Evolutionary conservation across 2,329 filamentous ascomycete genomes (phyloP), one percentile per base, ranked within the genome.

Genomic region (Lojkania enalia): DNA sequence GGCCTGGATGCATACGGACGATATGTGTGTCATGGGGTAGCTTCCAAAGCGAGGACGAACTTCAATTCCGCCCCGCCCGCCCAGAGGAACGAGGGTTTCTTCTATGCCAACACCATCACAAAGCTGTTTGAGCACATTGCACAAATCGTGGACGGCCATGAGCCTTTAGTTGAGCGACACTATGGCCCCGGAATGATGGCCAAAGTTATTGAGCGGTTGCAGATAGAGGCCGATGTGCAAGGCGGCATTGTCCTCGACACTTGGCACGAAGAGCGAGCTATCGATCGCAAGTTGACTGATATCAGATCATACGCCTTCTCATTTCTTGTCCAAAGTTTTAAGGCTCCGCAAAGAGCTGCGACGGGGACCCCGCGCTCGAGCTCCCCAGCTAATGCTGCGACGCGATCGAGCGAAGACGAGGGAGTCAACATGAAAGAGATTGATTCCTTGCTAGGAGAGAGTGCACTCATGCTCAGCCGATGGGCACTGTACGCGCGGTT

Each of bases 281-380:
- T 99, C 36, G 88, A 92, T 63, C 83, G 92, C 58, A 89, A 87
- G 63, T 76, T 99, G 49, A 97, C 88, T 2, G 94, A 99, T 62
- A 89, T 96, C 69, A 97, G 95, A 73, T 96, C 91, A 43, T 99
- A 99, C 65, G 91, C 94, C 0, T 99, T 96, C 69, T 96, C 91
- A 0, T 99, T 99, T 64, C 75, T 99, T 33, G 91, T 97, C 0
- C 91, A 96, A 71, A 96, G 91, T 72, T 96, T 96, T 66, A 69
- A 96, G 35, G 84, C 88, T 0, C 77, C 81, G 20, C 86, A 89
- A 46, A 85, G 85, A 49, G 76, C 81, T 4, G 68, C 72, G 5
- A 70, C 77, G 9, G 82, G 82, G 1, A 84, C 84, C 2, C 80
- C 86, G 2, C 81, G 89, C 33, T 82, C 89, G 27, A 85, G 80